These are phyloP conservation scores for Sugiyamaella xylanicola DNA, from an alignment of 1,139 yeast genomes.

Conservation along the genomic window DNA sequence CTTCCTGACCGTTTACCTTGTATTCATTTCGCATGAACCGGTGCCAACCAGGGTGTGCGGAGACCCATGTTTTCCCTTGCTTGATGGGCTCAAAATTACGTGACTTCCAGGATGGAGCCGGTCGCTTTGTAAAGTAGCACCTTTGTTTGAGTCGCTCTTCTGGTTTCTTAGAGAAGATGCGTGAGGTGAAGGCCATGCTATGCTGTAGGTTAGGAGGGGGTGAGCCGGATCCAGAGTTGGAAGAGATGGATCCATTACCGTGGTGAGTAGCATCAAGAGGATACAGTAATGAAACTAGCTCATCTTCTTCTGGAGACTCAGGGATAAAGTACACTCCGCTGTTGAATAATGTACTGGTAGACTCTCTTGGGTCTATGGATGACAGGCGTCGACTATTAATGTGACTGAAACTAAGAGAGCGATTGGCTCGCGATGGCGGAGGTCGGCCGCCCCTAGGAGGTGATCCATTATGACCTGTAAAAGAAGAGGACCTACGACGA, in stretches of 20 bases:
- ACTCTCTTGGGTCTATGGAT: conserved; percentile 13
- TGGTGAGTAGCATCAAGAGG: conserved; percentile 7
- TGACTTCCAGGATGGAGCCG: conserved; percentile 32
- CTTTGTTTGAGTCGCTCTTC: conserved; percentile 32
- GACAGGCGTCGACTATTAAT: conserved; percentile 12
- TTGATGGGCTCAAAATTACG: conserved; percentile 24
- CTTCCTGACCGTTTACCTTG: conserved; percentile 31
- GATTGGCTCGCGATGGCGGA: conserved; percentile 4
- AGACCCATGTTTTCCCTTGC: conserved; percentile 13
- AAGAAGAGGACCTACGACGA: conserved; percentile 15
- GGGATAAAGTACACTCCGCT: conserved; percentile 21
- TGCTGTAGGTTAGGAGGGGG: conserved; percentile 16
- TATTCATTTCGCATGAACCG: conserved; percentile 34
- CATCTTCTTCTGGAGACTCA: conserved; percentile 18
- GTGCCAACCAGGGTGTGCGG: conserved; percentile 36
- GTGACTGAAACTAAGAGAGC: conserved; percentile 18
- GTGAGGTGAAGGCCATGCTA: conserved; percentile 15
- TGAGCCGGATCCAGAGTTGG: conserved; percentile 3
- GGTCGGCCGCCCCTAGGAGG: conserved; percentile 1
- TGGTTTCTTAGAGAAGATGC: conserved; percentile 26
- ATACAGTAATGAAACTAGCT: conserved; percentile 9
- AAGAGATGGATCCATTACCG: background rate
- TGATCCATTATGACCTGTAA: conserved; percentile 2
- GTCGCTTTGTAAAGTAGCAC: conserved; percentile 32
- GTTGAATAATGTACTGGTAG: conserved; percentile 11